Base-by-base conservation (phyloP, 2,329 filamentous ascomycete genomes). In the Talaromyces verruculosus region DNA sequence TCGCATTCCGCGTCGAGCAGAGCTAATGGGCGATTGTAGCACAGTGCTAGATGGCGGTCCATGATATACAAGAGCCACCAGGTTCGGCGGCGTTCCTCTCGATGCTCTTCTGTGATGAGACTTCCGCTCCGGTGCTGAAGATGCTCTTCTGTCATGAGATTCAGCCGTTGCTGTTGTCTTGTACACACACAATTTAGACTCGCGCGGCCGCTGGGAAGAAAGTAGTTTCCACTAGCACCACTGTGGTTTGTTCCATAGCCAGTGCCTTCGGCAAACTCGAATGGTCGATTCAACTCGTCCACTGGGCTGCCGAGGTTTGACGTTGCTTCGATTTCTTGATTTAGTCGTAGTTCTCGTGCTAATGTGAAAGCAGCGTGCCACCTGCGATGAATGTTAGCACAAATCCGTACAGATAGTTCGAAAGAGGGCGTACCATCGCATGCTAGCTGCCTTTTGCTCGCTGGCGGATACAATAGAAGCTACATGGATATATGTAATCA, bases 31-130 rank as follows among this genome's bases (percentile, higher is more conserved):
- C 92, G 87, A 76, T 97, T 97, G 79, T 96, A 97, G 83, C 93
- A 97, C 10, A 97, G 82, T 0, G 93, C 92, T 47, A 97, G 82
- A 79, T 97, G 93, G 45, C 93, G 88, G 77, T 97, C 93, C 68
- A 96, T 91, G 51, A 91, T 92, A 80, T 96, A 97, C 60, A 95
- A 83, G 8, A 97, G 85, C 93, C 93, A 97, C 93, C 93, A 97
- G 67, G 94, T 91, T 39, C 93, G 87, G 65, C 93, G 88, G 58
- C 93, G 85, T 77, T 97, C 93, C 79, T 97, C 93, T 62, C 92
- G 87, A 74, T 95, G 91, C 75, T 97, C 93, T 72, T 96, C 92
- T 28, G 57, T 60, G 2, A 60, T 60, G 4, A 33, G 3, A 5
- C 28, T 60, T 28, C 57, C 57, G 28, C 17, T 45, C 13, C 93